Evolutionary conservation across 441 rosid species (phyloP), one percentile per base, ranked within the genome.

Genomic region (Populus hybrid): DNA sequence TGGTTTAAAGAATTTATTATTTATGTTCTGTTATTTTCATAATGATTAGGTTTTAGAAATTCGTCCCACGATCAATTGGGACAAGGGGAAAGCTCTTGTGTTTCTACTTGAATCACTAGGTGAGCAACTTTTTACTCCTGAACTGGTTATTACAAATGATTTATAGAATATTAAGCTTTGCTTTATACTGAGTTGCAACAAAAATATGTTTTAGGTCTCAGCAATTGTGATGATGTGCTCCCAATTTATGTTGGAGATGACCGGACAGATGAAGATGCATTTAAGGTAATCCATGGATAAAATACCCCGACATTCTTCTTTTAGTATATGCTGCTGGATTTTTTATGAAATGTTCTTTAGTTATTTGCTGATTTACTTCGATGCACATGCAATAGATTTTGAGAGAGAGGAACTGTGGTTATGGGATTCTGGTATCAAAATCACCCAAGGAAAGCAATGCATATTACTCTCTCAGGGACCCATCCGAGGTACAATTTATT

Each of bases 221-320:
- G 75, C 77, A 83, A 92, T 70, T 81, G 94, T 38, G 91, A 92
- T 12, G 97, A 92, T 14, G 97, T 94, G 80, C 97, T 95, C 42
- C 99, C 99, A 42, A 95, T 95, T 69, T 95, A 95, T 76, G 90
- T 95, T 2, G 99, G 99, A 54, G 99, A 95, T 87, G 99, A 95
- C 83, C 85, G 89, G 76, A 95, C 99, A 26, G 98, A 95, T 76
- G 98, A 95, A 90, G 99, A 95, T 89, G 99, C 99, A 20, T 95
- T 95, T 70, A 90, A 90, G 93, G 98, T 91, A 79, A 57, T 30
- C 57, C 4, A 21, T 61, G 23, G 66, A 61, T 61, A 61, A 1
- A 61, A 61, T 3, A n/a, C 24, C 64, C 11, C 64, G n/a, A 8
- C 64, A 20, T 59, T 20, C 23, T 3, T 20, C 23, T 59, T n/a